Evolutionary conservation across 2,329 filamentous ascomycete species (phyloP).

Genomic region (Capronia epimyces): DNA sequence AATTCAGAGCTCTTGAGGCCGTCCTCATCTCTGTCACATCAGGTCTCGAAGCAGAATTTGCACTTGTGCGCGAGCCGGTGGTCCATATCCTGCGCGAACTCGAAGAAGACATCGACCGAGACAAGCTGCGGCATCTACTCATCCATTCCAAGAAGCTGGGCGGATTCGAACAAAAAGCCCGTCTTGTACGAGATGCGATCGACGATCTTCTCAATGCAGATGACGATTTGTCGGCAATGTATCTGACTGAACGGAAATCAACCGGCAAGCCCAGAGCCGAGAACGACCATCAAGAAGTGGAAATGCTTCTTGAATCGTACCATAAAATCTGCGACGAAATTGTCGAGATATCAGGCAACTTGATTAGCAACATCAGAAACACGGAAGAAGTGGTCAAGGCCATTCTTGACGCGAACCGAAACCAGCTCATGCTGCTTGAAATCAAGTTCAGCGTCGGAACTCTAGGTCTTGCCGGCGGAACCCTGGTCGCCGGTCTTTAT

Average conservation of each 20-base stretch:
- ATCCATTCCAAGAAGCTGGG: constrained; percentile 93
- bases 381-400: constrained; percentile 98
- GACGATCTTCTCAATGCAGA: constrained; percentile 94
- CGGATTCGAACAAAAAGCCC: constrained; percentile 95
- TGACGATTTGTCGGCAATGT: constrained; percentile 92
- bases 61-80: constrained; percentile 86
- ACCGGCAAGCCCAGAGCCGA: constrained; percentile 66
- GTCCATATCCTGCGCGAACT: constrained; percentile 81
- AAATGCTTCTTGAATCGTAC: constrained; percentile 94
- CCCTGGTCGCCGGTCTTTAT: constrained; percentile 96
- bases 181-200: constrained; percentile 87
- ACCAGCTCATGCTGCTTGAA: constrained; percentile 94
- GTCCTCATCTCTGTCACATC: constrained; percentile 90
- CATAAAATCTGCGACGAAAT: constrained; percentile 98
- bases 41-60: constrained; percentile 88
- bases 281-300: constrained; percentile 90
- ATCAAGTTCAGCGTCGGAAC: constrained; percentile 95
- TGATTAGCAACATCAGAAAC: constrained; percentile 92
- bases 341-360: constrained; percentile 85
- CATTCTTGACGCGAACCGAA: constrained; percentile 95
- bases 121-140: constrained; percentile 83
- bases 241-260: constrained; percentile 75
- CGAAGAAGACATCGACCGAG: constrained; percentile 92
- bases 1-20: constrained; percentile 91
- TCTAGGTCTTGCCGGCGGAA: constrained; percentile 87